Evolutionary conservation across 78 protist species (phyloP).

Genomic region (Dictyostelium capitatum): DNA sequence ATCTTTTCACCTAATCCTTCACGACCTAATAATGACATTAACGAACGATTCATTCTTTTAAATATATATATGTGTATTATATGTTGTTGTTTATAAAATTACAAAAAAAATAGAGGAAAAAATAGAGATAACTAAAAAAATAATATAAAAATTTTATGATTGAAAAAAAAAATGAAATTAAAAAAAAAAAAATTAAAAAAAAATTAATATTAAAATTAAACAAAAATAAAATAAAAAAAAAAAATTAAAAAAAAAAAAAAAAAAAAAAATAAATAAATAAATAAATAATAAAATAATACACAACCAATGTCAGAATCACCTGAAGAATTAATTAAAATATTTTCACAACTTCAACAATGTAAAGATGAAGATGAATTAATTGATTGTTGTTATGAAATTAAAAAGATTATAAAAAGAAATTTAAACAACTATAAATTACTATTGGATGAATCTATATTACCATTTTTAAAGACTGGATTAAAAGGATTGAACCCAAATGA

Average conservation of each 20-base stretch:
- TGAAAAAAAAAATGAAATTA: neutral
- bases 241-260: constrained; percentile 2
- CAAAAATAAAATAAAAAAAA: neutral
- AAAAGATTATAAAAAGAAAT: neutral
- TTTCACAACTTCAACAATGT: neutral
- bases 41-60: constrained; percentile 56
- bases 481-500: neutral
- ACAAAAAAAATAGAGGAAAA: neutral
- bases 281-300: neutral
- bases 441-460: neutral
- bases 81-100: neutral
- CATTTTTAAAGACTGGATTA: neutral
- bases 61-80: neutral
- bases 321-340: neutral
- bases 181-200: constrained; percentile 4
- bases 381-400: constrained; percentile 19
- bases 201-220: too few species aligned
- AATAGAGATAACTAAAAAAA: neutral
- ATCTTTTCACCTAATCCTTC: constrained; percentile 72
- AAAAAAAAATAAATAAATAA: neutral
- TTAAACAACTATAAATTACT: neutral
- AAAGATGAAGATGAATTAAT: constrained; percentile 10
- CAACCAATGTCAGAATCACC: neutral
- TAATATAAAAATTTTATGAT: neutral
- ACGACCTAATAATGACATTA: constrained; percentile 59